Evolutionary conservation across 371 early-diverging fungal genomes (phyloP).

Genomic region (Syncephalastrum racemosum): DNA sequence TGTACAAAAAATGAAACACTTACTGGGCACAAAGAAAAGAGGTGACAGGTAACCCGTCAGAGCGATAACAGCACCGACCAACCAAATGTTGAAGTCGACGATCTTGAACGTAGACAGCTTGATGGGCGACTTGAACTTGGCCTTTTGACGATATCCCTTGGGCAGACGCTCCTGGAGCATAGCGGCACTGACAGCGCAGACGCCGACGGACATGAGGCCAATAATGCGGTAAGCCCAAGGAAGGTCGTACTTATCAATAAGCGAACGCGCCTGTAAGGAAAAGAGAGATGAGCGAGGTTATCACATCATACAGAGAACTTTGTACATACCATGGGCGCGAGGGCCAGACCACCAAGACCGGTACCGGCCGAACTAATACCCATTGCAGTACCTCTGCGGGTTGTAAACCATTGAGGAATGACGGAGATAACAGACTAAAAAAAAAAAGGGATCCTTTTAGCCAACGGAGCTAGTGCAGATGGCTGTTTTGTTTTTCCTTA

Average conservation of each 20-base stretch:
- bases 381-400: constrained; percentile 52
- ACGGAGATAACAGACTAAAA: constrained; percentile 28
- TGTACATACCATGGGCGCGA: constrained; percentile 36
- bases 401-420: constrained; percentile 53
- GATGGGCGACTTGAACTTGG: constrained; percentile 26
- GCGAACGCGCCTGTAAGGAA: constrained; percentile 29
- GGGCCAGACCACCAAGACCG: constrained; percentile 69
- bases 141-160: constrained; percentile 12
- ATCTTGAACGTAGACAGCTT: constrained; percentile 24
- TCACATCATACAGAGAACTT: neutral
- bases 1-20: constrained; percentile 5
- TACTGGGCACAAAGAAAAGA: constrained; percentile 39
- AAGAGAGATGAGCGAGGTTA: neutral
- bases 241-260: constrained; percentile 30
- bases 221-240: constrained; percentile 40
- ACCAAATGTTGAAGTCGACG: constrained; percentile 28
- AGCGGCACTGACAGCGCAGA: constrained; percentile 26
- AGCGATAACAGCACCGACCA: constrained; percentile 31
- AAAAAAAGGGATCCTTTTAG: neutral
- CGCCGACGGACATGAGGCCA: constrained; percentile 37
- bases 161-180: constrained; percentile 37
- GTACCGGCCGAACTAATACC: constrained; percentile 77
- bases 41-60: constrained; percentile 37
- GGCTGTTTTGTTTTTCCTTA: constrained; percentile 1
- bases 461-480: neutral